A percentile compares a stretch with the other conserved stretches of the same genome.
phyloP scores from a whole-genome alignment of 2,329 filamentous ascomycete genomes.

The Cladosporium sp. region DNA sequence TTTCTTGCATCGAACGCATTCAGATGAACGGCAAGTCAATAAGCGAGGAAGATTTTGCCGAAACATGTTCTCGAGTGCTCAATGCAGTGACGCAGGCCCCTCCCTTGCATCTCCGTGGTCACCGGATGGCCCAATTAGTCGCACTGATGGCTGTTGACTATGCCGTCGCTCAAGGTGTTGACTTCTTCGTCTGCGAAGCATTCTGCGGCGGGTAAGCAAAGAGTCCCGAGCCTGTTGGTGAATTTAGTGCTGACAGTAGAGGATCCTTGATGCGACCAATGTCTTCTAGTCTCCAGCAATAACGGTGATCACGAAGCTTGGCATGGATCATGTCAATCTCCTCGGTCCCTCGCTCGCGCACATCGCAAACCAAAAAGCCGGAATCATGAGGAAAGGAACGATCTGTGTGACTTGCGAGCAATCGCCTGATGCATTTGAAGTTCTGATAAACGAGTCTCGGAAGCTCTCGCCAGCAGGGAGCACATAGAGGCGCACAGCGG shows the following conservation, averaged over 20 bases:
- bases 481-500: too few species aligned
- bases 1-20: constrained; percentile 79
- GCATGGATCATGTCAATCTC: constrained; percentile 79
- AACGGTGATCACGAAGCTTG: constrained; percentile 74
- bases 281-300: constrained; percentile 69
- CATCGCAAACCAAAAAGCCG: constrained; percentile 89
- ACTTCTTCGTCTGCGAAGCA: constrained; percentile 74
- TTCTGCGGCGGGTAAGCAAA: constrained; percentile 43
- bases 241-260: neutral
- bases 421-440: neutral
- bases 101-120: neutral
- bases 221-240: neutral
- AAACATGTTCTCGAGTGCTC: neutral
- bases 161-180: constrained; percentile 81
- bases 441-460: neutral
- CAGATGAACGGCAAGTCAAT: constrained; percentile 72
- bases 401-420: neutral
- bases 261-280: constrained; percentile 71
- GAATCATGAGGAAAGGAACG: constrained; percentile 66
- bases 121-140: neutral
- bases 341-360: constrained; percentile 73
- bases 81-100: neutral
- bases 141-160: constrained; percentile 59
- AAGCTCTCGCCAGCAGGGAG: neutral
- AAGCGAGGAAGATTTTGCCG: constrained; percentile 42